phyloP scores from a whole-genome alignment of 768 basidiomycete species.

The Thelephora aurantiotincta region DNA sequence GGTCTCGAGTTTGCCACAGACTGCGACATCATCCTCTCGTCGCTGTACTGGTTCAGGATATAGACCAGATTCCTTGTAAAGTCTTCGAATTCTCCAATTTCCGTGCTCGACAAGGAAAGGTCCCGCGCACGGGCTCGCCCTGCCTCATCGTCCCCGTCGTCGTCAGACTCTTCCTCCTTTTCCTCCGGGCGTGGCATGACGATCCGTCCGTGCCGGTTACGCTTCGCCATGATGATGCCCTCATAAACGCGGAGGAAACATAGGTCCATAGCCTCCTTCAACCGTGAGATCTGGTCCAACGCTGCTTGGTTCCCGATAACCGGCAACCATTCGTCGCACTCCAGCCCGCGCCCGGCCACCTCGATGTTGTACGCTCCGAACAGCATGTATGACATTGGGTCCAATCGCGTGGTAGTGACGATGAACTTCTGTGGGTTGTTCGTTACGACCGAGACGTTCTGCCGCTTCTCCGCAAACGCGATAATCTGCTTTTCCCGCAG shows the following conservation, averaged over 20 bases:
- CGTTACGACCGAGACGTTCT: conserved; percentile 43
- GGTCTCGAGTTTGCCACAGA: conserved; percentile 52
- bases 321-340: conserved; percentile 87
- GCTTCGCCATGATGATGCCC: conserved; percentile 45
- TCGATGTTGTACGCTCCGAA: conserved; percentile 78
- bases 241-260: conserved; percentile 88
- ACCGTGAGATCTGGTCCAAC: conserved; percentile 68
- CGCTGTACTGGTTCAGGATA: conserved; percentile 57
- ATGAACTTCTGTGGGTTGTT: conserved; percentile 47
- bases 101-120: conserved; percentile 45
- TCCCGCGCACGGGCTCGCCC: conserved; percentile 17
- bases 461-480: conserved; percentile 74
- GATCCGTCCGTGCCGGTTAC: conserved; percentile 19
- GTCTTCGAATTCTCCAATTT: conserved; percentile 62
- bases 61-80: conserved; percentile 63
- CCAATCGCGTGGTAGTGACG: conserved; percentile 70
- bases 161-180: conserved; percentile 40
- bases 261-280: conserved; percentile 68
- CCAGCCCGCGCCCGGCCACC: conserved; percentile 57
- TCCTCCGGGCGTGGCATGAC: conserved; percentile 26
- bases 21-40: conserved; percentile 43
- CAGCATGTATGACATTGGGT: conserved; percentile 80
- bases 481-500: conserved; percentile 57
- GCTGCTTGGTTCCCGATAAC: conserved; percentile 59
- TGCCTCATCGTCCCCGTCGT: conserved; percentile 30